Conservation (phyloP, 257 asterid genomes). For the Ligustrum vulgare region DNA sequence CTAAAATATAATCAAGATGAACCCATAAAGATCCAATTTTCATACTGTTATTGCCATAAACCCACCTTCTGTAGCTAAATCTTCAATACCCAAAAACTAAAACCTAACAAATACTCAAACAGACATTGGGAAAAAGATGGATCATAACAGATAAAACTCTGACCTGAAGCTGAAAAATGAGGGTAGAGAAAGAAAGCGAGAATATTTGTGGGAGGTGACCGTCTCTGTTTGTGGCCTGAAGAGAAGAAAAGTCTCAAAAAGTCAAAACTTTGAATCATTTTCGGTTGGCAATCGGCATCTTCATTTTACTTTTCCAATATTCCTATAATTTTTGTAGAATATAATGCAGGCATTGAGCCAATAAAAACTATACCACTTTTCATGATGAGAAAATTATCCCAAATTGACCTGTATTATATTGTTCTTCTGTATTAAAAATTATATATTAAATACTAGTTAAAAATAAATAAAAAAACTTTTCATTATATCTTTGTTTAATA, state of each 20-base stretch:
- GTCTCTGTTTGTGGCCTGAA: background rate
- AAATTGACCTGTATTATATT: background rate
- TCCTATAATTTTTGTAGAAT: too few relatives aligned
- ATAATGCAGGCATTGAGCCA: too few relatives aligned
- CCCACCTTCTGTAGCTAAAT: slow-evolving; percentile 37
- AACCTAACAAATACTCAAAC: slow-evolving; percentile 4
- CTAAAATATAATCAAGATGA: slow-evolving; percentile 4
- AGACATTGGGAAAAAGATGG: slow-evolving; percentile 7
- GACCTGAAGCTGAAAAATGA: background rate
- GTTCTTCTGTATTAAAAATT: too few relatives aligned
- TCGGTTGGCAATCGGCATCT: background rate
- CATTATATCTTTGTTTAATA: too few relatives aligned
- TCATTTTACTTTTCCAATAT: background rate
- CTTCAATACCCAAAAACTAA: slow-evolving; percentile 16
- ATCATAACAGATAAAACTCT: slow-evolving; percentile 11
- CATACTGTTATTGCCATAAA: slow-evolving; percentile 23
- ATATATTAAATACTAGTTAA: too few relatives aligned
- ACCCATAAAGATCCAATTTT: slow-evolving; percentile 26
- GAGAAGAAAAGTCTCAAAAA: background rate
- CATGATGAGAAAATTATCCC: background rate
- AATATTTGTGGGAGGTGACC: background rate
- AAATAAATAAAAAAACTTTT: too few relatives aligned
- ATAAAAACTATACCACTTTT: too few relatives aligned
- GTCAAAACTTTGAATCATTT: background rate
- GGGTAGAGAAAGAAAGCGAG: background rate